Evolutionary conservation across 129 eudicot species (phyloP).

Genomic region (Chrysanthemum makinoi): DNA sequence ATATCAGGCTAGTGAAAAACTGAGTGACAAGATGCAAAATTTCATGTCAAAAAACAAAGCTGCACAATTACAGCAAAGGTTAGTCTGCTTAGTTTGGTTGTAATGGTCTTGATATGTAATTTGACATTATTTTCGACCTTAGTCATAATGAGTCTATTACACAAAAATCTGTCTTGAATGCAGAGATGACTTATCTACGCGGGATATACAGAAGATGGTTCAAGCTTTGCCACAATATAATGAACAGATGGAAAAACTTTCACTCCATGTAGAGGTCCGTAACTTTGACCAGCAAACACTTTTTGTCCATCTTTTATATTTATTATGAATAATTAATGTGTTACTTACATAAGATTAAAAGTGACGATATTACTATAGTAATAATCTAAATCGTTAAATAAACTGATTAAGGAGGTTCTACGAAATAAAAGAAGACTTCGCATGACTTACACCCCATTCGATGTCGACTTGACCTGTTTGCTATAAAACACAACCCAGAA

Average conservation of each 20-base stretch:
- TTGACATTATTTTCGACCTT: not conserved
- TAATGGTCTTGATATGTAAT: not conserved
- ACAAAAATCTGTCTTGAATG: conserved; percentile 30
- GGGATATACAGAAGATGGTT: conserved; percentile 92
- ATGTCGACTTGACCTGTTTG: not conserved
- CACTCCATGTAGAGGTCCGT: conserved; percentile 83
- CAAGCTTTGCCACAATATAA: conserved; percentile 92
- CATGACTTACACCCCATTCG: not conserved
- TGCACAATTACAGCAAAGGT: conserved; percentile 87
- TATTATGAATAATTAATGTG: not conserved
- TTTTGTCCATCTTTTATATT: not conserved
- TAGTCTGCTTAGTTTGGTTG: conserved; percentile 22
- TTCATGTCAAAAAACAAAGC: conserved; percentile 93
- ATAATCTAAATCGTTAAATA: not conserved
- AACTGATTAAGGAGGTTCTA: not conserved
- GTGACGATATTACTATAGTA: not conserved
- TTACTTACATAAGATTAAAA: not conserved
- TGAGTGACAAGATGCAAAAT: conserved; percentile 82
- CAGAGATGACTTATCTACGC: conserved; percentile 86
- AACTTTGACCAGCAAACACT: conserved; percentile 11
- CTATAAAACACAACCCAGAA: not conserved
- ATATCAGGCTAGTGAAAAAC: conserved; percentile 84
- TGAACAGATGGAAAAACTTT: conserved; percentile 87
- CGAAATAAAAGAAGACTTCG: too few species aligned
- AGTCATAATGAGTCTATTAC: conserved; percentile 12